Base-by-base conservation (phyloP, 352 stramenopile species). In the Phytophthora brassicae region DNA sequence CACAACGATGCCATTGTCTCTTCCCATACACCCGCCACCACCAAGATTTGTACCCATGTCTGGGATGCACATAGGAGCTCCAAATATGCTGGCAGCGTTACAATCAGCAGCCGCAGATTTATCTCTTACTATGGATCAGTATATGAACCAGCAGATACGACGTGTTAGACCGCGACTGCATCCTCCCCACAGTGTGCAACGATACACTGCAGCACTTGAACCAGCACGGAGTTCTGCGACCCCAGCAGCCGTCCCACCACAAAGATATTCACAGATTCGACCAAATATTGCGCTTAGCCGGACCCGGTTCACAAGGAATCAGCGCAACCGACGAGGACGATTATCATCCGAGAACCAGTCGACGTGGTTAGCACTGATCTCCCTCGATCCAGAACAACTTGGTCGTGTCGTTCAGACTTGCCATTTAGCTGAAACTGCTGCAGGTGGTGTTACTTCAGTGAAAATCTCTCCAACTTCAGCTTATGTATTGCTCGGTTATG, bases 391-490 rank as follows among this genome's bases (percentile, higher is more conserved):
- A 22, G 77, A 94, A 48, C 76, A 91, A 45, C 72, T 95, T 17
- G 86, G 88, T 11, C 72, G 68, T 17, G 79, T 96, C 13, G 74
- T 96, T 33, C 86, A 96, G 63, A 94, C 88, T 20, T 90, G 82
- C 39, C 77, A 92, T 48, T 70, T 96, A 38, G 74, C 86, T 5
- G 81, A 93, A 61, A 92, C 83, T 6, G 76, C 83, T 8, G 88
- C 88, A 13, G 84, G 86, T 20, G 88, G 88, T 8, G 86, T 97
- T 28, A 97, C 89, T 1, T 96, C 88, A 0, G 86, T 95, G 46
- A 97, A 97, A 72, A 82, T 96, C 26, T 96, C 87, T 12, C 87
- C 89, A 8, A 93, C 84, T 7, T 92, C 82, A 47, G 84, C 87
- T 26, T 94, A 91, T 56, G 88, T 94, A 31, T 56, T 96, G 49